Evolutionary conservation across 192 early-diverging fungal genomes (phyloP), one percentile per base, ranked within the genome.

Genomic region (Rhizophagus clarus): DNA sequence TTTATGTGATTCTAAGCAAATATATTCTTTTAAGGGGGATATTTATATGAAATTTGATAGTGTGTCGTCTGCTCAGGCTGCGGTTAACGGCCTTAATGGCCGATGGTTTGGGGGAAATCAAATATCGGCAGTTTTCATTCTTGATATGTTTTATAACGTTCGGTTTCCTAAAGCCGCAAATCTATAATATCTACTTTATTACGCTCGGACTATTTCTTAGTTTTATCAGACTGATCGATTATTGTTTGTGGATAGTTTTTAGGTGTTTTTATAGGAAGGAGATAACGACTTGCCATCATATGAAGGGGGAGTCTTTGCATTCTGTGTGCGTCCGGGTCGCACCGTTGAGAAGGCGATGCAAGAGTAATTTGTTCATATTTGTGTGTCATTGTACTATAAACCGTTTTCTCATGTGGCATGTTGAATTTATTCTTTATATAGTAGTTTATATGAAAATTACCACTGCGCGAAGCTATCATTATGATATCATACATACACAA

Each of bases 51-150:
- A 93, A 82, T 98, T 96, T 88, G 92, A 92, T 70, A 85, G 86
- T 45, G 83, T 89, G 15, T 85, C 87, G 34, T 85, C 92, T 51
- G 93, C 93, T 11, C 85, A 91, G 42, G 81, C 80, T 51, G 96
- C 97, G 42, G 84, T 93, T 26, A 84, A 88, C 69, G 89, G 91
- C 14, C 86, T 98, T 76, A 91, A 95, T 83, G 92, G 92, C 4
- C 86, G 97, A 40, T 98, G 94, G 91, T 98, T 98, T 88, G 94
- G 93, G 78, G 95, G 96, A 34, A 94, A 94, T 80, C 89, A 94
- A 86, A 91, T 92, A 77, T 82, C 85, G 74, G 91, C 91, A 47
- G 86, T 86, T 28, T 91, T 77, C 81, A 88, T 91, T 63, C 84
- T 87, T 26, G 91, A 92, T 82, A 84, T 88, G 77, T 83, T 89